These are phyloP conservation scores for Rickenella mellea DNA, from an alignment of 768 basidiomycete genomes.

Conservation along the genomic window DNA sequence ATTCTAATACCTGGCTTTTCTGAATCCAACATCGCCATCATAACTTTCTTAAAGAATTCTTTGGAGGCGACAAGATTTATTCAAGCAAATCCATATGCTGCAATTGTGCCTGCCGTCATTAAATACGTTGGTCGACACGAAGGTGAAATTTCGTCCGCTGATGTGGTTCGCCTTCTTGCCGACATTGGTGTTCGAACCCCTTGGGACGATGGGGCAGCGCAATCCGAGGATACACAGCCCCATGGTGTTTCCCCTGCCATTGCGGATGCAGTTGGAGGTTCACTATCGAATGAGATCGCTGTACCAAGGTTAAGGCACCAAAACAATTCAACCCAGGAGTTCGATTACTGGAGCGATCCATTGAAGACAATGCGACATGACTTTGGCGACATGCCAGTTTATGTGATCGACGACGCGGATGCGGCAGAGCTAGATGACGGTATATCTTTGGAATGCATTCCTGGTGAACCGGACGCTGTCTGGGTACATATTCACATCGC, in stretches of 20 bases:
- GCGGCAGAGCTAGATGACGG: slow-evolving; percentile 94
- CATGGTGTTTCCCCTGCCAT: slow-evolving; percentile 14
- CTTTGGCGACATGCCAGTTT: slow-evolving; percentile 73
- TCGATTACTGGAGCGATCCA: slow-evolving; percentile 47
- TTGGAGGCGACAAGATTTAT: slow-evolving; percentile 35
- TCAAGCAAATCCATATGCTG: slow-evolving; percentile 56
- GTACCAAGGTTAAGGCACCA: slow-evolving; percentile 10
- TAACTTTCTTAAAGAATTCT: slow-evolving; percentile 49
- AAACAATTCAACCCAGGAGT: slow-evolving; percentile 29
- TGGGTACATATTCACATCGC: slow-evolving; percentile 94
- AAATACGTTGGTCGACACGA: slow-evolving; percentile 39
- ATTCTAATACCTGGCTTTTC: slow-evolving; percentile 30
- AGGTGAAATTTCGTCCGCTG: slow-evolving; percentile 20
- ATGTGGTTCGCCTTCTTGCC: slow-evolving; percentile 41
- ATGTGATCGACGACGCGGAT: slow-evolving; percentile 70
- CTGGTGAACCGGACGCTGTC: slow-evolving; percentile 40
- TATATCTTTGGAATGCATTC: slow-evolving; percentile 67
- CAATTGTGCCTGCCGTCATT: slow-evolving; percentile 44
- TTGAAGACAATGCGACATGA: slow-evolving; percentile 73
- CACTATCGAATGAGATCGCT: slow-evolving; percentile 12
- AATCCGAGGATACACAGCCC: slow-evolving; percentile 24
- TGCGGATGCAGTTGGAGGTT: slow-evolving; percentile 18
- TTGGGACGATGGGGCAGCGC: slow-evolving; percentile 64
- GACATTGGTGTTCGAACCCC: slow-evolving; percentile 69
- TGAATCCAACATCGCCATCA: slow-evolving; percentile 42